Base-by-base conservation (phyloP, 2,329 filamentous ascomycete species). In the Neofusicoccum ribis region DNA sequence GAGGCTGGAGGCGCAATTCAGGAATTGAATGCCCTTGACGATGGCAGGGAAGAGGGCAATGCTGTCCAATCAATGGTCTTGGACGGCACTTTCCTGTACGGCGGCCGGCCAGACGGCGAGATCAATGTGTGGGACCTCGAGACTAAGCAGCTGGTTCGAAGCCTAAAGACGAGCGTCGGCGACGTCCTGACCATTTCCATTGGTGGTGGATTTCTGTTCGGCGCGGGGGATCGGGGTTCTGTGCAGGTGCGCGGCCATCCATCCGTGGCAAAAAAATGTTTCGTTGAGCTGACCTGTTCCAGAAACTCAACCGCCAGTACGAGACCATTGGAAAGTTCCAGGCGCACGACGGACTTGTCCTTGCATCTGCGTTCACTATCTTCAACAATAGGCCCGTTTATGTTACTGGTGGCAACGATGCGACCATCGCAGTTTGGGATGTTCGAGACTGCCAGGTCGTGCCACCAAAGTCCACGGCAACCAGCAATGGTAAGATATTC, bases 101-200 rank as follows among this genome's bases (percentile, higher is more conserved):
- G 91, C 66, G 95, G 95, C 52, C 91, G 96, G 70, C 86, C 93
- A 0, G 89, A 91, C 44, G 96, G 95, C 23, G 86, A 96, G 59
- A 88, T 99, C 66, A 94, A 98, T 75, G 87, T 99, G 11, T 99
- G 96, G 94, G 96, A 99, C 74, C 84, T 99, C 14, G 94, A 98
- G 74, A 98, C 95, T 0, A 89, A 90, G 63, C 95, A 99, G 78
- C 89, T 95, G 56, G 84, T 99, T 50, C 86, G 95, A 65, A 93
- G 92, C 17, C 90, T 99, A 73, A 93, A 91, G 73, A 88, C 90
- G 0, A 90, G 93, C 70, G 87, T 86, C 39, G 89, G 89, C 49
- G 92, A 98, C 75, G 87, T 98, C 56, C 92, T 96, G 83, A 90
- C 92, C 0, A 82, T 98, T 49, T 90, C 92, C 68, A 90, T 97